Evolutionary conservation across 495 filamentous ascomycete genomes (phyloP), one percentile per base, ranked within the genome.

Genomic region (Rostrohypoxylon terebratum): DNA sequence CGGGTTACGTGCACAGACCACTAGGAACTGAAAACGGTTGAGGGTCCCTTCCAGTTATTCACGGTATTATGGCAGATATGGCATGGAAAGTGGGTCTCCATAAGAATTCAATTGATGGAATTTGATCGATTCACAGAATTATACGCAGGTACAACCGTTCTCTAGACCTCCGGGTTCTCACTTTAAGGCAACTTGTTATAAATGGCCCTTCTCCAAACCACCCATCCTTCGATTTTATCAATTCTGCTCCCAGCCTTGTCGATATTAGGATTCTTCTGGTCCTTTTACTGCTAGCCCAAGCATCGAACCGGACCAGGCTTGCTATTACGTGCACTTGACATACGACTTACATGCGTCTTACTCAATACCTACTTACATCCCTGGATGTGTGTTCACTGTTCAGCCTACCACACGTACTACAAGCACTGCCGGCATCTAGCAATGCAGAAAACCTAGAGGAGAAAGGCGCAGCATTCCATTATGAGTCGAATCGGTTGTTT

Each of bases 121-220:
- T 42, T 42, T 4, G 14, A 14, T 14, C 13, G 28, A 51, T 51
- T 51, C 18, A 45, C n/a, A 20, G 4, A 45, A 45, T 20, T 51
- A 33, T 45, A 64, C 23, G 50, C 34, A 55, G 34, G 48, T 44
- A 55, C 50, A 36, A 36, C 18, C 7, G 31, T n/a, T 5, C 23
- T 33, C 5, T 61, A 62, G 18, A 33, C 71, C 66, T 73, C 71
- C 61, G 71, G 71, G 71, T 73, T 73, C 71, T 73, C 66, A 59
- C 2, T 28, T 53, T 18, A 28, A 16, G 54, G 36, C 28, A 65
- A 54, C 23, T 73, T 16, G 31, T 66, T 73, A 73, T 73, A 73
- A 73, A 73, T 66, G 44, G 23, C 45, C 8, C 55, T 38, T 54
- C 40, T 69, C 61, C 65, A 57, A 62, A 13, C 14, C 36, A 40